Evolutionary conservation across 2,329 filamentous ascomycete species (phyloP), one percentile per base, ranked within the genome.

Genomic region (Gaeumannomyces sp.): DNA sequence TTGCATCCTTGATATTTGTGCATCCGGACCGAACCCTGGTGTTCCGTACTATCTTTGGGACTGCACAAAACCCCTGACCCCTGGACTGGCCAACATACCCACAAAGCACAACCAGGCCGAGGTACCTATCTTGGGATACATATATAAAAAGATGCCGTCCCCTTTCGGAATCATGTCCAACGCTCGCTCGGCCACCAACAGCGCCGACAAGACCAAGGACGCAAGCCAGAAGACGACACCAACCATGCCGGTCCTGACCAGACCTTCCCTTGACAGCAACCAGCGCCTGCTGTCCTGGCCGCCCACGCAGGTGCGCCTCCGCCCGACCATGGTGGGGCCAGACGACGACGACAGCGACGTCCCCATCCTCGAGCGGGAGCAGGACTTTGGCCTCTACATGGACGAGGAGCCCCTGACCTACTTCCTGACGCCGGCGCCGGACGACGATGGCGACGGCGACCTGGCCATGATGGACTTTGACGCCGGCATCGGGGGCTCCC

Each of bases 351-450:
- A 79, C 60, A 78, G 78, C 28, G 77, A 79, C 27, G 77, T 82
- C 63, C 62, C 62, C 16, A 56, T 64, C 33, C 53, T 64, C n/a
- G 62, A 64, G 25, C 50, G 62, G 3, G 59, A 66, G 27, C 77
- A 81, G 29, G 74, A 75, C 64, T 64, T 74, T 27, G 73, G 77
- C 58, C 69, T 73, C 35, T 69, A 74, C 2, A 80, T 82, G 63
- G 80, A 83, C 67, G 78, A 83, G 60, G 80, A 85, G 67, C 83
- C 84, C 22, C 76, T 86, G 63, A 81, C 78, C 61, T 85, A 83
- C 71, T 86, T 86, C 68, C 77, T 86, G 58, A 84, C 83, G 1
- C 81, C 83, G 1, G 75, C 78, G 0, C 76, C 80, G 0, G 76
- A 78, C 28, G 72, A 76, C 16, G 76, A 76, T 66, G 73, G 69